These are phyloP conservation scores for Arabidopsis hybrid DNA, from an alignment of 441 rosid genomes.

Conservation along the genomic window DNA sequence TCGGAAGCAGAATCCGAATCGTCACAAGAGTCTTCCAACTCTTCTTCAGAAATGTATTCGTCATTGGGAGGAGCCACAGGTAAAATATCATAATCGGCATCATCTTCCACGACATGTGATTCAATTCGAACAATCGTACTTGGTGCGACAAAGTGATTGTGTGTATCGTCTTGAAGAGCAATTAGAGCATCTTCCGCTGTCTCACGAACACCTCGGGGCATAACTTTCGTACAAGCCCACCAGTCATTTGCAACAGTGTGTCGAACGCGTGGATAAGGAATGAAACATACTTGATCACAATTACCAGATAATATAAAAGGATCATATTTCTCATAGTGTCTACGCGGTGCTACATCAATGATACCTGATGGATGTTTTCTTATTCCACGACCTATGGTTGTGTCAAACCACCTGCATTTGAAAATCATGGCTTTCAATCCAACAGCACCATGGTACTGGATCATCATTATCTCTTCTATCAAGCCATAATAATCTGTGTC, in stretches of 20 bases:
- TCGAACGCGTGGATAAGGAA: background rate
- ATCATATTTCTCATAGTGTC: background rate
- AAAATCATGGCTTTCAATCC: background rate
- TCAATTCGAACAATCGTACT: too few species aligned
- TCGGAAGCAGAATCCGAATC: too few species aligned
- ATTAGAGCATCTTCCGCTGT: too few species aligned
- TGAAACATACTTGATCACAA: constrained; percentile 12
- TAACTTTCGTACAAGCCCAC: background rate
- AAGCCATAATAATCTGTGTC: background rate
- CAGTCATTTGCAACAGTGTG: background rate
- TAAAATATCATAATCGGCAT: too few species aligned
- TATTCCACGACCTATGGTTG: background rate
- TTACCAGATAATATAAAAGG: background rate
- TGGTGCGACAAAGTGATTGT: too few species aligned
- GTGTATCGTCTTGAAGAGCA: too few species aligned
- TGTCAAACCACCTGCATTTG: background rate
- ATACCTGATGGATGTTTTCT: background rate
- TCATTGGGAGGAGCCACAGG: too few species aligned
- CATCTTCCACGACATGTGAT: too few species aligned
- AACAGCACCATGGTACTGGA: background rate
- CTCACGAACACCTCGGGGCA: too few species aligned
- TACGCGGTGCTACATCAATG: background rate
- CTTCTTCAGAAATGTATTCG: too few species aligned
- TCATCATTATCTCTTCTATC: constrained; percentile 2
- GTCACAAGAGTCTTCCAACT: too few species aligned